Percentiles rank a stretch among this genome's conserved stretches.
These are phyloP conservation scores for Betula pendula DNA, from an alignment of 306 rosid genomes.

Conservation along the genomic window DNA sequence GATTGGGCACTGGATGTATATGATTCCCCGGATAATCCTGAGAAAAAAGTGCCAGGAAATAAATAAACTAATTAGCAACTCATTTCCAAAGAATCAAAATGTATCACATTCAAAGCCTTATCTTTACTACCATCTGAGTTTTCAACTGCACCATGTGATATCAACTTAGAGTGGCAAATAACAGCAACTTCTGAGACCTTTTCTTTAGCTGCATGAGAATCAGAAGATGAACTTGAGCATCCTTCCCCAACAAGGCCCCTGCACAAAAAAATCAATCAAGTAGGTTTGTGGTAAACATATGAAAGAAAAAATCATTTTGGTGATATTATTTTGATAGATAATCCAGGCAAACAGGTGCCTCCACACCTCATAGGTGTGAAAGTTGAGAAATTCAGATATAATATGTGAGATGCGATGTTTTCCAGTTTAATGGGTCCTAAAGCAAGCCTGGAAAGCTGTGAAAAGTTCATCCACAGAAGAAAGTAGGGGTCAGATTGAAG, in stretches of 20 bases:
- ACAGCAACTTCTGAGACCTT: constrained; percentile 44
- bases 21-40: constrained; percentile 38
- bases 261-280: constrained; percentile 25
- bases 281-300: constrained; percentile 5
- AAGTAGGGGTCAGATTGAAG: background rate
- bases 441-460: background rate
- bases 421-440: background rate
- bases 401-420: background rate
- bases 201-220: constrained; percentile 64
- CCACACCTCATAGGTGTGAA: background rate
- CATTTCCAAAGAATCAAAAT: constrained; percentile 16
- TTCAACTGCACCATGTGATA: constrained; percentile 42
- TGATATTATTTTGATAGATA: background rate
- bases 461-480: background rate
- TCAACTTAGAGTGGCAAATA: constrained; percentile 49
- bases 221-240: constrained; percentile 56
- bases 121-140: constrained; percentile 59
- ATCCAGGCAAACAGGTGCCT: background rate
- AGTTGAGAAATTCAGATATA: constrained; percentile 2
- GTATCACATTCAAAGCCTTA: constrained; percentile 20
- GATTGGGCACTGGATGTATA: constrained; percentile 42
- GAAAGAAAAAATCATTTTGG: background rate
- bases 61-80: constrained; percentile 26
- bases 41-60: constrained; percentile 7
- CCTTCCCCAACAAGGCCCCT: constrained; percentile 59